Evolutionary conservation across 352 stramenopile genomes (phyloP), one percentile per base, ranked within the genome.

Genomic region (Phytophthora rubi): DNA sequence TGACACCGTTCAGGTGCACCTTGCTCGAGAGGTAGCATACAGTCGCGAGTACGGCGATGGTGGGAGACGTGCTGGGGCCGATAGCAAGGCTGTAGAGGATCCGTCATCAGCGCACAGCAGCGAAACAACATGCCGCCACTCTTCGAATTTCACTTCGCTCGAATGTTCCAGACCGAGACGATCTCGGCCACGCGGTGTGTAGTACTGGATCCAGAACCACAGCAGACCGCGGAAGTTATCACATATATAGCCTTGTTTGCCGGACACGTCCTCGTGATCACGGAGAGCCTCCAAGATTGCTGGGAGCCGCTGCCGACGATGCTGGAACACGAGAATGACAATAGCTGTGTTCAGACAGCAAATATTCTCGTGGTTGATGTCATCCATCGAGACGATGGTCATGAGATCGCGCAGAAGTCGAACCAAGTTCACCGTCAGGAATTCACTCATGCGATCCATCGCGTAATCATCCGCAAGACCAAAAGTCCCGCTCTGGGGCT

Each of bases 361-460:
- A 79, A 99, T 99, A 73, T 99, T 99, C 75, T 99, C 96, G 74
- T 99, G 96, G 69, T 98, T 98, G 67, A 99, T 93, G 55, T 98
- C 96, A 23, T 94, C 86, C 60, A 99, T 81, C 59, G 92, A 87
- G n/a, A 99, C 94, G 47, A 98, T 94, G 7, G 84, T 93, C 86
- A 99, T 97, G 48, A 99, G 89, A 78, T 98, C 91, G 58, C 94
- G 91, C n/a, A 99, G 62, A 8, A 99, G 79, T 4, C 88, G 79
- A 32, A 96, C 82, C 28, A 96, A 79, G 72, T 98, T 98, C 3
- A 94, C 72, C 21, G 81, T 75, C 59, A 99, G 60, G 66, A 98
- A 99, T 45, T 92, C 82, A 54, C 81, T 86, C 83, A 94, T 91
- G 23, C 85, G 85, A 54, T 93, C 82, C 82, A 94, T 91, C 51